These are phyloP conservation scores for Cryomyces antarcticus DNA, from an alignment of 495 filamentous ascomycete species.

Conservation along the genomic window DNA sequence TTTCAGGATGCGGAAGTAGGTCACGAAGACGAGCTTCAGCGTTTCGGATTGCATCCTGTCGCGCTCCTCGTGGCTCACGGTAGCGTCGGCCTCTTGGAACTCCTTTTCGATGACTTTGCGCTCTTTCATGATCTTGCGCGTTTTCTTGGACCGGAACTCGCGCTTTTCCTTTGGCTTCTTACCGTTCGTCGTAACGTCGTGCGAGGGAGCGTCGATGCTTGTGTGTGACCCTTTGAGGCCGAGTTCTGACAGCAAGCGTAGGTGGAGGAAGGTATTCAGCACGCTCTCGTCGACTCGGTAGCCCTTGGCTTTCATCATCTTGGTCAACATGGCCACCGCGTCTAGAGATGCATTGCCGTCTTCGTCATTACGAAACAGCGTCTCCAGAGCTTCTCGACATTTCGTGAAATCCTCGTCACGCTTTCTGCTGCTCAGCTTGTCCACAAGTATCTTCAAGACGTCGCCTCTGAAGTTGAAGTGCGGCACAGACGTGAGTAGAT, in stretches of 20 bases:
- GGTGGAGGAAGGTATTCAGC: slow-evolving; percentile 75
- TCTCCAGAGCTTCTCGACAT: slow-evolving; percentile 61
- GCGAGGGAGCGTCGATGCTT: slow-evolving; percentile 33
- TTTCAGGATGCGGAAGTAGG: slow-evolving; percentile 88
- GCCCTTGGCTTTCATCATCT: slow-evolving; percentile 77
- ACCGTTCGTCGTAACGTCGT: slow-evolving; percentile 20
- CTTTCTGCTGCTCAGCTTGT: slow-evolving; percentile 49
- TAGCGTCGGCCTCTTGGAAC: slow-evolving; percentile 77
- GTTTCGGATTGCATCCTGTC: slow-evolving; percentile 87
- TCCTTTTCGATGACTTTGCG: slow-evolving; percentile 77
- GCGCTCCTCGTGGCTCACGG: slow-evolving; percentile 75
- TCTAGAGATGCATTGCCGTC: slow-evolving; percentile 78
- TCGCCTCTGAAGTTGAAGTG: slow-evolving; percentile 94
- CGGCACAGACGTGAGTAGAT: slow-evolving; percentile 54
- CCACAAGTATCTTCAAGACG: slow-evolving; percentile 65
- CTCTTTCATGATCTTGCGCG: slow-evolving; percentile 58
- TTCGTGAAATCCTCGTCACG: slow-evolving; percentile 55
- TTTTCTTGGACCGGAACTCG: slow-evolving; percentile 54
- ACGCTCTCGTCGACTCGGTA: slow-evolving; percentile 69
- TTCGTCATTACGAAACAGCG: slow-evolving; percentile 66
- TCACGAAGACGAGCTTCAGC: slow-evolving; percentile 82
- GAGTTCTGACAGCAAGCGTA: slow-evolving; percentile 76
- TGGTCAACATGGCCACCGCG: slow-evolving; percentile 63
- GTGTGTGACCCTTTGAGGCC: slow-evolving; percentile 59
- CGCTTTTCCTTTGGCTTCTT: slow-evolving; percentile 57